Conservation (phyloP, 495 filamentous ascomycete species). For the Trichoderma asperelloides region DNA sequence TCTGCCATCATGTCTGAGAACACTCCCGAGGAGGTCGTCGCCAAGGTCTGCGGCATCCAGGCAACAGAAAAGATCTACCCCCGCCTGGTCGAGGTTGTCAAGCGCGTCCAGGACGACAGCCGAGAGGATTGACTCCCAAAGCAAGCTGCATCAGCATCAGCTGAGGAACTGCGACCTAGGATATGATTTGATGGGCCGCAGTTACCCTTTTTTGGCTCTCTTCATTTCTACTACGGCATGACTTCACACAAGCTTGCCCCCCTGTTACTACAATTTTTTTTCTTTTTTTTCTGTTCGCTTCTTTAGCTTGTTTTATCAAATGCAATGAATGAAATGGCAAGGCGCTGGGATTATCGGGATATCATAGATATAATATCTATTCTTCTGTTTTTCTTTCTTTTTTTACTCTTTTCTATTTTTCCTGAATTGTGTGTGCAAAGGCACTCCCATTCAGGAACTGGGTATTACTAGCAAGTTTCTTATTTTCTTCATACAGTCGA, state of each 20-base stretch:
- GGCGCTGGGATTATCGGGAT: constrained; percentile 15
- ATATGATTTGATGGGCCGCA: background rate
- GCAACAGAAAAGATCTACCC: constrained; percentile 62
- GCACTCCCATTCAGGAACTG: background rate
- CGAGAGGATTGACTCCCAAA: constrained; percentile 26
- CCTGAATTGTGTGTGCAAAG: too few species aligned
- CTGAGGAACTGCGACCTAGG: background rate
- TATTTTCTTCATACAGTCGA: background rate
- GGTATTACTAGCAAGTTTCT: background rate
- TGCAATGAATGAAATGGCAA: constrained; percentile 14
- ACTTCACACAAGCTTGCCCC: background rate
- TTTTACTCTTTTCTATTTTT: background rate
- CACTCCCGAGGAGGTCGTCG: constrained; percentile 55
- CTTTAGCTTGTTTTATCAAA: constrained; percentile 12
- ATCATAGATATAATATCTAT: background rate
- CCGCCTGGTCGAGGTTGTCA: constrained; percentile 60
- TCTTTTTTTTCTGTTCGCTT: background rate
- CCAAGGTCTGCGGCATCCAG: constrained; percentile 66
- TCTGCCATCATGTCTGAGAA: constrained; percentile 71
- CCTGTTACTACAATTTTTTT: too few species aligned
- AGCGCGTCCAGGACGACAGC: constrained; percentile 62
- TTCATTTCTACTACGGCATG: background rate
- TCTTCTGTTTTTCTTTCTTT: background rate
- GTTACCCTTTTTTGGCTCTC: background rate
- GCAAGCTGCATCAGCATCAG: background rate